Conservation (phyloP, 306 rosid genomes). For the Canavalia ensiformis region DNA sequence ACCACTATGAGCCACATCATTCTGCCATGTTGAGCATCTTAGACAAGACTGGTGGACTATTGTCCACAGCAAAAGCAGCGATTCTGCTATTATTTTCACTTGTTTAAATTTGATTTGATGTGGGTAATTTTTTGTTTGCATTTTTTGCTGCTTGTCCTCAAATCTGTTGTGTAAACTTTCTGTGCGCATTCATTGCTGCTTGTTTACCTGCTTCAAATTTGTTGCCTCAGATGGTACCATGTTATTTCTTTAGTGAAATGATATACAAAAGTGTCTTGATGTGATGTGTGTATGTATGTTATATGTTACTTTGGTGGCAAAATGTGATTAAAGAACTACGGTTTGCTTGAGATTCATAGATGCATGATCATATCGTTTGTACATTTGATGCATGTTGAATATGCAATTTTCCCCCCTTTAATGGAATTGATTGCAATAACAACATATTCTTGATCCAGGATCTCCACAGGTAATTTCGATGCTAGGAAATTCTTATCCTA, state of each 20-base stretch:
- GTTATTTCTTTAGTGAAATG: not conserved
- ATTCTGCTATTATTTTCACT: not conserved
- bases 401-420: not conserved
- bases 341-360: not conserved
- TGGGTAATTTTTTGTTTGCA: not conserved
- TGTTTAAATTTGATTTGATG: not conserved
- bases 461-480: slow-evolving; percentile 91
- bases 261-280: not conserved
- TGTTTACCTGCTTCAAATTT: slow-evolving; percentile 18
- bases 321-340: slow-evolving; percentile 10
- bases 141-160: not conserved
- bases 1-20: not conserved
- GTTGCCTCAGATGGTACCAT: not conserved
- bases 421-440: slow-evolving; percentile 33
- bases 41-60: not conserved
- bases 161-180: not conserved
- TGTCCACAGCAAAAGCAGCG: not conserved
- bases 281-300: slow-evolving; percentile 9
- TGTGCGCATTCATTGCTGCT: not conserved
- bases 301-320: not conserved
- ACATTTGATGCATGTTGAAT: slow-evolving; percentile 26
- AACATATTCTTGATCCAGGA: slow-evolving; percentile 71
- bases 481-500: slow-evolving; percentile 87
- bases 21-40: not conserved
- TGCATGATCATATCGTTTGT: not conserved